Base-by-base conservation (phyloP, 345 rosid species). In the Triadica sebifera region DNA sequence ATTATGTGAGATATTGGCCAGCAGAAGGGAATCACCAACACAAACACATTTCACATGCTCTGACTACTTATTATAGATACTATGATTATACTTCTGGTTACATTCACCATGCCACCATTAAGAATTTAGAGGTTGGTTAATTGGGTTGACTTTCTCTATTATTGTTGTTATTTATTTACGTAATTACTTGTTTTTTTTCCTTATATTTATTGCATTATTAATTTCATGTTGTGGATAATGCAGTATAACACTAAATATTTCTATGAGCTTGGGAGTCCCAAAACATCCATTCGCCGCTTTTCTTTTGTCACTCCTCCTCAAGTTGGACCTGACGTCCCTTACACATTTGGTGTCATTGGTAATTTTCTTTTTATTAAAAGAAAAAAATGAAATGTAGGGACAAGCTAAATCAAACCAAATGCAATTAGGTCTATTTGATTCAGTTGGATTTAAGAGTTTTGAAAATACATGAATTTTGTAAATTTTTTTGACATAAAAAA, bases 321-420 rank as follows among this genome's bases (percentile, higher is more conserved):
- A 71, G 71, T 65, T 1, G 86, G 86, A 24, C 86, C 82, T 8
- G 86, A 83, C 67, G 84, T 75, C 9, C 84, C 84, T 0, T 80
- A 75, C 49, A 80, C 82, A 8, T 84, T 81, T 65, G 86, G 86
- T 8, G 47, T 84, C 67, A 81, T 84, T 7, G 86, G 86, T n/a
- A n/a, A n/a, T n/a, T n/a, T n/a, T n/a, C n/a, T n/a, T n/a, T n/a
- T n/a, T n/a, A n/a, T n/a, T n/a, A n/a, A n/a, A 66, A 51, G 69
- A 72, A 22, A 41, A 4, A 41, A 41, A 8, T 41, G 5, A 4
- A 8, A 41, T 41, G 5, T 8, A 41, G 4, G 5, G 0, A 8
- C 45, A 4, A 4, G 3, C 8, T 4, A 0, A 41, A 41, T 41
- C 8, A 8, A 4, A 4, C 45, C 45, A 41, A 41, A 41, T 41